A percentile compares a stretch with the other conserved stretches of the same genome.
Conservation (phyloP, 2,329 filamentous ascomycete genomes). For the Daldinia sp. region DNA sequence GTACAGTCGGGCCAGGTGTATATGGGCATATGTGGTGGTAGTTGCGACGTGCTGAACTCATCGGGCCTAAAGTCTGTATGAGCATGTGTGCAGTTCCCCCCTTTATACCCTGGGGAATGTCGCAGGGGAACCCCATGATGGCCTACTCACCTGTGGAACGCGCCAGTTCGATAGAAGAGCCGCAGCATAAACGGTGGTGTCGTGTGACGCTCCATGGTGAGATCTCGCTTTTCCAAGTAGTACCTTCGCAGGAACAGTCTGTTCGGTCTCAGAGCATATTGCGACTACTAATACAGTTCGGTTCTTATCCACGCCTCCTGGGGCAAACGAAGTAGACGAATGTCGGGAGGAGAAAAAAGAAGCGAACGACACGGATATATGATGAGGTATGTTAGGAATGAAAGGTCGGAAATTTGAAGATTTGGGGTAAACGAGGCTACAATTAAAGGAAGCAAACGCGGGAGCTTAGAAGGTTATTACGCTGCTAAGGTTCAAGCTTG, state of each 20-base stretch:
- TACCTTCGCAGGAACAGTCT: slow-evolving; percentile 32
- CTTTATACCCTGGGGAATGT: background rate
- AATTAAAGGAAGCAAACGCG: slow-evolving; percentile 18
- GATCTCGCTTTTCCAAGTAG: slow-evolving; percentile 44
- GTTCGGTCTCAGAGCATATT: slow-evolving; percentile 38
- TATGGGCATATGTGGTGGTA: slow-evolving; percentile 76
- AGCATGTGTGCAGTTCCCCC: slow-evolving; percentile 18
- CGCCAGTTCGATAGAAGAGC: slow-evolving; percentile 80
- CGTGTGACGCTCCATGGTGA: slow-evolving; percentile 69
- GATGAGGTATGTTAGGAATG: background rate
- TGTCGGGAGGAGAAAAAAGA: background rate
- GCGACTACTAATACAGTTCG: slow-evolving; percentile 6
- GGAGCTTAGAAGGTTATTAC: slow-evolving; percentile 27
- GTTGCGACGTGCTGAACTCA: slow-evolving; percentile 69
- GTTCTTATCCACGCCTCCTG: slow-evolving; percentile 1
- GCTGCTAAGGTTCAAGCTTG: slow-evolving; percentile 23
- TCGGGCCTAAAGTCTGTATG: slow-evolving; percentile 63
- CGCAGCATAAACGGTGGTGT: slow-evolving; percentile 85
- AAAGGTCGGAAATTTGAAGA: background rate
- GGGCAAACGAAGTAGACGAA: background rate
- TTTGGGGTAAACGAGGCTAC: slow-evolving; percentile 10
- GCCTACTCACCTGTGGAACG: slow-evolving; percentile 70
- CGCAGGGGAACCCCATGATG: slow-evolving; percentile 26
- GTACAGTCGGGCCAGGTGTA: slow-evolving; percentile 89
- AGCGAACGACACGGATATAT: slow-evolving; percentile 3